A percentile compares a stretch with the other conserved stretches of the same genome.
Conservation (phyloP, 768 basidiomycete genomes). For the Kondoa subrosea region DNA sequence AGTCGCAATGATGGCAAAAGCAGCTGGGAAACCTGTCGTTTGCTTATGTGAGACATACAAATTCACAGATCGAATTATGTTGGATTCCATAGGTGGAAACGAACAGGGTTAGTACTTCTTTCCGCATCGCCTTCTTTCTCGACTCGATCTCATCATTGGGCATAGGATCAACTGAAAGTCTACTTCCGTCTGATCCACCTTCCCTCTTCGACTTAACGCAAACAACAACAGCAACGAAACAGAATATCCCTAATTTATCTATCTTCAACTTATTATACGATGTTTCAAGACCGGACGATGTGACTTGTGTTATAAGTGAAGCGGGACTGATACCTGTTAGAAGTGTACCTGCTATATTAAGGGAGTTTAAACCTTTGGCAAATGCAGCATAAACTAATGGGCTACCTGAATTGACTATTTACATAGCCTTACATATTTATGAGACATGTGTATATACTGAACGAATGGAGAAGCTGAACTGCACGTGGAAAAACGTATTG, state of each 20-base stretch:
- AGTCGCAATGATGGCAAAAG: slow-evolving; percentile 90
- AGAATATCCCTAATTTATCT: slow-evolving; percentile 42
- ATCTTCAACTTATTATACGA: slow-evolving; percentile 81
- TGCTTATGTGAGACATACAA: slow-evolving; percentile 99
- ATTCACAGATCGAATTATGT: slow-evolving; percentile 75
- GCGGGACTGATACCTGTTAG: slow-evolving; percentile 52
- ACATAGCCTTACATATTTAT: too few relatives aligned
- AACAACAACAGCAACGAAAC: not conserved
- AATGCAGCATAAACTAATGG: too few relatives aligned
- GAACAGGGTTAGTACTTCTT: slow-evolving; percentile 54
- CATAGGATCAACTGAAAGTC: slow-evolving; percentile 31
- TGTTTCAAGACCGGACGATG: slow-evolving; percentile 73
- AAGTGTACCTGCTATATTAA: slow-evolving; percentile 26
- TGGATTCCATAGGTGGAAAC: slow-evolving; percentile 90
- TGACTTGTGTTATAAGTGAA: slow-evolving; percentile 93
- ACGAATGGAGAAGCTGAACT: too few relatives aligned
- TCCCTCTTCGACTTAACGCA: slow-evolving; percentile 7
- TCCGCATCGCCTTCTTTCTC: slow-evolving; percentile 10
- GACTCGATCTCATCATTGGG: slow-evolving; percentile 9
- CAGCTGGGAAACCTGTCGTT: slow-evolving; percentile 73
- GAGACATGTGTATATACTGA: too few relatives aligned
- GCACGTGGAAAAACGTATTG: too few relatives aligned
- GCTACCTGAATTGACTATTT: too few relatives aligned
- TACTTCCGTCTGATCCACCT: slow-evolving; percentile 17
- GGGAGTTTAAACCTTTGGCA: slow-evolving; percentile 27